phyloP scores from a whole-genome alignment of 805 yeast genomes.

The Metschnikowia baotianmanensis region DNA sequence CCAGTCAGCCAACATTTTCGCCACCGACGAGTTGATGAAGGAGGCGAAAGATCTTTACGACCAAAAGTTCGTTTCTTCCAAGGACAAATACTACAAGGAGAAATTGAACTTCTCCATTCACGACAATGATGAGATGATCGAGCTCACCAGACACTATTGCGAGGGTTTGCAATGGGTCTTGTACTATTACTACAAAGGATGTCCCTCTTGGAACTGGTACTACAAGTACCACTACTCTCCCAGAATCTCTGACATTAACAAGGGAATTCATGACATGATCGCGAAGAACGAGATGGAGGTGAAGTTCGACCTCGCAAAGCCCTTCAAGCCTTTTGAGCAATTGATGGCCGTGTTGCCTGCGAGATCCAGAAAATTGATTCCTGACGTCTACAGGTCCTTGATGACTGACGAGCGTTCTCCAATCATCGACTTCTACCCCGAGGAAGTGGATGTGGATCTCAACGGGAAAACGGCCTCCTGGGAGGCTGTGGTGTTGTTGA shows the following conservation, averaged over 20 bases:
- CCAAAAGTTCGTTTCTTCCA: conserved; percentile 77
- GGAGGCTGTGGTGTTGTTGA: conserved; percentile 94
- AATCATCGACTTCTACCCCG: conserved; percentile 86
- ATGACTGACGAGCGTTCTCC: conserved; percentile 88
- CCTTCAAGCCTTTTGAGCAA: conserved; percentile 92
- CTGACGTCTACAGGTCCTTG: conserved; percentile 69
- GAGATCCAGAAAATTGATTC: conserved; percentile 78
- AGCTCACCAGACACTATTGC: conserved; percentile 73
- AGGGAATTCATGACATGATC: conserved; percentile 61
- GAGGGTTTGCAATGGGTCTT: conserved; percentile 98
- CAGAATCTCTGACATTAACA: conserved; percentile 79
- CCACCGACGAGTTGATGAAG: conserved; percentile 51
- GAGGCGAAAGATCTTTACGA: conserved; percentile 61
- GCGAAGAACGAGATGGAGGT: conserved; percentile 33
- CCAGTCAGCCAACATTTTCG: conserved; percentile 61
- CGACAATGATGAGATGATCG: conserved; percentile 57
- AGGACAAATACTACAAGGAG: conserved; percentile 77
- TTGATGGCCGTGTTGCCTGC: conserved; percentile 97
- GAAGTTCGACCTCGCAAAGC: conserved; percentile 65
- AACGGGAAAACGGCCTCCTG: conserved; percentile 95
- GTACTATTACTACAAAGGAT: conserved; percentile 84
- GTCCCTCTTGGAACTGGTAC: conserved; percentile 96
- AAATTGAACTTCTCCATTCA: conserved; percentile 69
- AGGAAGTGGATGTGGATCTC: conserved; percentile 80
- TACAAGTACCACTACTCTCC: conserved; percentile 91